Base-by-base conservation (phyloP, 768 basidiomycete species). In the Pleurotus sapidus region DNA sequence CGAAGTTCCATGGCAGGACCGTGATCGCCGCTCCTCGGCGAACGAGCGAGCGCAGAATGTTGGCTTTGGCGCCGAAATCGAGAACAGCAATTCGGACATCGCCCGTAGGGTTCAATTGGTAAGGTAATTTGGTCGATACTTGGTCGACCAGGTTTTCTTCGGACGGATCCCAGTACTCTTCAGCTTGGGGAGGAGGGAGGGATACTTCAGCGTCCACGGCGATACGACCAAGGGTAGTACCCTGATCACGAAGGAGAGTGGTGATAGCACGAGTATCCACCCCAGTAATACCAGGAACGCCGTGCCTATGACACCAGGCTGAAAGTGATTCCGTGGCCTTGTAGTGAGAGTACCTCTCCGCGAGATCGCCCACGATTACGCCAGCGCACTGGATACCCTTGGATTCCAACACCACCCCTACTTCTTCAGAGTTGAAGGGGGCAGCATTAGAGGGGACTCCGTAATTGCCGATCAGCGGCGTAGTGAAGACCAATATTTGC, bases 221-320 rank as follows among this genome's bases (percentile, higher is more conserved):
- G 37, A 99, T 76, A 49, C 89, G 88, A 47, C 96, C 96, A 8
- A 98, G 88, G 0, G 96, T 99, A 9, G 96, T 98, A 42, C 97
- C 97, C 64, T 98, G 95, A 67, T 98, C 94, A 63, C 97, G 93
- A 47, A 99, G 81, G 3, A 99, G 80, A 23, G 83, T 82, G 9
- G 97, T 99, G 67, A 99, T 91, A 15, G 97, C 97, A 55, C 96
- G 93, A 27, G 97, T 99, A 69, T 98, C 97, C 61, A 98, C 94
- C 25, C 95, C 96, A 3, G 95, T 95, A 65, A 98, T 89, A 53
- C 90, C 97, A 34, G 97, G 97, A 15, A 99, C 82, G 61, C 86
- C 82, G 67, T 95, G 79, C 25, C 95, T 89, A 59, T 85, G 79
- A 74, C 97, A 99, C 97, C 97, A 99, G 23, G 89, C 83, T 49